These are phyloP conservation scores for Excoecaria cochinchinensis DNA, from an alignment of 345 rosid species.

Conservation along the genomic window DNA sequence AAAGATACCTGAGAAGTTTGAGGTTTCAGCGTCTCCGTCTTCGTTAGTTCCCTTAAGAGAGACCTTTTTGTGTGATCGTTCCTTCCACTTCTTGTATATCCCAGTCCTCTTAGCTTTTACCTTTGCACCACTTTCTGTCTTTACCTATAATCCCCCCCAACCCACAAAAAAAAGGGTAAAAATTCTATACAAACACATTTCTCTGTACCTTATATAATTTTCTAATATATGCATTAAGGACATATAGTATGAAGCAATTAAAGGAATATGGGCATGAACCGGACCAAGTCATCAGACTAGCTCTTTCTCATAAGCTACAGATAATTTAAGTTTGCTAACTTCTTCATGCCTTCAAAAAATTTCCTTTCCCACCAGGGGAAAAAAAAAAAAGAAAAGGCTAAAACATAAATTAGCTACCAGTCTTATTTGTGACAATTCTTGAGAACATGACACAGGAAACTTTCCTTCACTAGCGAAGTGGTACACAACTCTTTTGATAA, in stretches of 20 bases:
- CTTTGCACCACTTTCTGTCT: constrained; percentile 89
- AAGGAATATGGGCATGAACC: background rate
- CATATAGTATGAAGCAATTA: too few relatives aligned
- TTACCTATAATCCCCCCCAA: constrained; percentile 40
- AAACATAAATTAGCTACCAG: background rate
- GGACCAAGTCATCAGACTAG: background rate
- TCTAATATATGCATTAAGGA: too few relatives aligned
- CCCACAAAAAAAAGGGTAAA: background rate
- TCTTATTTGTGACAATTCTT: background rate
- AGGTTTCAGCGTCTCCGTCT: constrained; percentile 45
- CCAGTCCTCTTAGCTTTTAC: constrained; percentile 69
- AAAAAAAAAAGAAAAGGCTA: background rate
- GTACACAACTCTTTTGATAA: background rate
- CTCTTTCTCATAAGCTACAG: background rate
- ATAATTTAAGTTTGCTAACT: background rate
- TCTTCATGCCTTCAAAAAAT: background rate
- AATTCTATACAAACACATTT: background rate
- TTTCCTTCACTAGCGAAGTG: background rate
- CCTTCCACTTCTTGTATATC: constrained; percentile 92
- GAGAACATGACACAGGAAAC: background rate
- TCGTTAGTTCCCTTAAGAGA: constrained; percentile 43
- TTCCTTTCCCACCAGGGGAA: background rate
- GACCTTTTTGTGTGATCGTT: constrained; percentile 57
- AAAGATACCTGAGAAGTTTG: constrained; percentile 52
- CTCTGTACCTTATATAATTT: too few relatives aligned